Percentiles rank a stretch among this genome's conserved stretches.
These are phyloP conservation scores for Neocatenulostroma microsporum DNA, from an alignment of 2,329 filamentous ascomycete species.

Conservation along the genomic window DNA sequence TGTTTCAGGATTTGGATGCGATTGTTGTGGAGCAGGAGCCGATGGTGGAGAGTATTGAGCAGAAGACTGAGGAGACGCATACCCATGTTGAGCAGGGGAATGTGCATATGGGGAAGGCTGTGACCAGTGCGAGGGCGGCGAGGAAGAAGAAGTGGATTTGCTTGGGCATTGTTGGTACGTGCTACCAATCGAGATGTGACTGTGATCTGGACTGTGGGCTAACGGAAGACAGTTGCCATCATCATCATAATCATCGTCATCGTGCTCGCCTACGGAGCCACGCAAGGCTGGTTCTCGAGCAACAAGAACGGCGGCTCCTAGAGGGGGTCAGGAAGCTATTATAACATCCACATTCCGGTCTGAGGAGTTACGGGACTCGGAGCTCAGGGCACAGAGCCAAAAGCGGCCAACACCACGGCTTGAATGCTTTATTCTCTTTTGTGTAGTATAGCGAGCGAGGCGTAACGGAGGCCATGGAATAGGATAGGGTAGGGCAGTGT, in stretches of 20 bases:
- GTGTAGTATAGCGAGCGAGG: too few species aligned
- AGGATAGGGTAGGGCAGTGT: too few species aligned
- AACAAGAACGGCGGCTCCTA: too few species aligned
- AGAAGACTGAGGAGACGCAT: constrained; percentile 76
- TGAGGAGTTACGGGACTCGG: too few species aligned
- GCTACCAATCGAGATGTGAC: constrained; percentile 12
- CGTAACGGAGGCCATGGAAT: too few species aligned
- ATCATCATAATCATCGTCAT: constrained; percentile 33
- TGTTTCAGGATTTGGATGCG: constrained; percentile 85
- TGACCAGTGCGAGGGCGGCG: constrained; percentile 69
- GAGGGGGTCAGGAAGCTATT: too few species aligned
- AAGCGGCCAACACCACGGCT: too few species aligned
- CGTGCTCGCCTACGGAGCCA: constrained; percentile 28
- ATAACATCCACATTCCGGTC: too few species aligned
- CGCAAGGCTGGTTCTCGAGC: constrained; percentile 19
- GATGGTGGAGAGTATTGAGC: constrained; percentile 71
- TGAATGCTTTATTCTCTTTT: too few species aligned
- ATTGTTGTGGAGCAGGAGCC: constrained; percentile 81
- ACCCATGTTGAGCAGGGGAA: constrained; percentile 81
- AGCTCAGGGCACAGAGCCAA: too few species aligned
- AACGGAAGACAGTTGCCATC: constrained; percentile 20
- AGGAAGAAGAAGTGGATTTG: constrained; percentile 97
- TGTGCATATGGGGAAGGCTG: constrained; percentile 70
- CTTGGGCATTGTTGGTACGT: constrained; percentile 62
- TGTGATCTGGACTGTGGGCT: constrained; percentile 8